phyloP scores from a whole-genome alignment of 2,329 filamentous ascomycete species.

The Akanthomyces muscarius region DNA sequence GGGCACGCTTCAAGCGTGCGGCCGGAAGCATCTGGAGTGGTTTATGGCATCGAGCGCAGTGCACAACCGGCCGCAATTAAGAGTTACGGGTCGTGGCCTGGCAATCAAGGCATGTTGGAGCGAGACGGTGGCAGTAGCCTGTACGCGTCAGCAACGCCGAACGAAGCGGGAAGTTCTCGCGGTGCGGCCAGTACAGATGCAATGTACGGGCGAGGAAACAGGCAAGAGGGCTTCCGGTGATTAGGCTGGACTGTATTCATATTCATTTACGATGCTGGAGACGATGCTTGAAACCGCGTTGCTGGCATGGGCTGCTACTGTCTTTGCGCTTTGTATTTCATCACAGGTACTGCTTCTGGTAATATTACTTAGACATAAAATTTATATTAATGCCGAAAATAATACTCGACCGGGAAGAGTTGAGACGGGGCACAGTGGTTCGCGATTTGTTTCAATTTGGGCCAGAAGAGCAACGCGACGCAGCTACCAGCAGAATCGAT shows the following conservation, averaged over 20 bases:
- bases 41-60: constrained; percentile 7
- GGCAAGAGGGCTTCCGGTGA: constrained; percentile 8
- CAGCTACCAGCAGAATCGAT: too few relatives aligned
- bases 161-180: not conserved
- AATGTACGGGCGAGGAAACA: constrained; percentile 7
- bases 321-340: not conserved
- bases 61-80: not conserved
- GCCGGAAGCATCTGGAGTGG: constrained; percentile 28
- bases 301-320: not conserved
- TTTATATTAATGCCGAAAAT: not conserved
- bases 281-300: not conserved
- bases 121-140: not conserved
- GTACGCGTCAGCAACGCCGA: not conserved
- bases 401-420: not conserved
- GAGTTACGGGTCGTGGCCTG: constrained; percentile 5
- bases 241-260: not conserved
- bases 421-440: not conserved
- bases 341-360: not conserved
- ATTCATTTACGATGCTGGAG: not conserved
- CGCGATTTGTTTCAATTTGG: not conserved
- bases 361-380: not conserved
- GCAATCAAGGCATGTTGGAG: not conserved
- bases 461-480: not conserved
- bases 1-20: constrained; percentile 42
- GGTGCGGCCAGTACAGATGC: not conserved